These are phyloP conservation scores for Pyrenochaeta sp. DNA, from an alignment of 2,329 filamentous ascomycete genomes.

Conservation along the genomic window DNA sequence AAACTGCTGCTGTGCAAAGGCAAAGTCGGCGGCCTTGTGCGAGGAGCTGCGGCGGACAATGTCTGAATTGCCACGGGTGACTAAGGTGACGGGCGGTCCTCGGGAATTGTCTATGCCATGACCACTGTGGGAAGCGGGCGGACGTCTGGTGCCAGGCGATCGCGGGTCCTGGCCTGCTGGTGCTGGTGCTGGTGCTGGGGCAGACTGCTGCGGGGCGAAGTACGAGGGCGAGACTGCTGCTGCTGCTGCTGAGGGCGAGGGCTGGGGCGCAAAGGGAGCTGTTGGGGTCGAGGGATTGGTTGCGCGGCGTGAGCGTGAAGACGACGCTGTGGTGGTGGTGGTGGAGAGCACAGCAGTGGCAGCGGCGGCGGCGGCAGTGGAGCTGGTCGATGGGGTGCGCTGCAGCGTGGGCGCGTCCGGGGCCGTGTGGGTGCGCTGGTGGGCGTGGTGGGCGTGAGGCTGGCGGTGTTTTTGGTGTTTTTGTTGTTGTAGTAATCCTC, in stretches of 20 bases:
- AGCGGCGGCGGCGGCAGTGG: conserved; percentile 28
- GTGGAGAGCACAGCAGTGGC: too few relatives aligned
- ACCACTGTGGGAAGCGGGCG: conserved; percentile 59
- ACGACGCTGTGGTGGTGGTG: too few relatives aligned
- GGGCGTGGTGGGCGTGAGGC: conserved; percentile 25
- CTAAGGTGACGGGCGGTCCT: conserved; percentile 61
- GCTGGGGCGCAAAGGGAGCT: conserved; percentile 20
- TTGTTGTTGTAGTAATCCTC: conserved; percentile 17
- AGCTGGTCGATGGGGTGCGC: conserved; percentile 42
- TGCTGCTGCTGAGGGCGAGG: conserved; percentile 12
- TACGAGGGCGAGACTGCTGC: conserved; percentile 34
- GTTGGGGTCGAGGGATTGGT: conserved; percentile 42
- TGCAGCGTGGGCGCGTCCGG: conserved; percentile 35
- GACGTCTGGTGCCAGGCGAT: conserved; percentile 46
- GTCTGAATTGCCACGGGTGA: conserved; percentile 53
- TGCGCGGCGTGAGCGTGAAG: conserved; percentile 30
- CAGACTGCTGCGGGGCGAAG: conserved; percentile 45
- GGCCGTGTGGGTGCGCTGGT: conserved; percentile 36
- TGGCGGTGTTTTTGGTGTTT: background rate
- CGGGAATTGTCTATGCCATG: conserved; percentile 60
- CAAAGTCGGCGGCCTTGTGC: conserved; percentile 39
- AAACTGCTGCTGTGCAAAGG: conserved; percentile 40
- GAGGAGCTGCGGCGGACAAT: conserved; percentile 38
- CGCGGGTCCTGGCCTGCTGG: conserved; percentile 38
- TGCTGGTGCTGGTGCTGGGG: too few relatives aligned